Conservation (phyloP, 2,329 filamentous ascomycete species). For the Aaosphaeria arxii region DNA sequence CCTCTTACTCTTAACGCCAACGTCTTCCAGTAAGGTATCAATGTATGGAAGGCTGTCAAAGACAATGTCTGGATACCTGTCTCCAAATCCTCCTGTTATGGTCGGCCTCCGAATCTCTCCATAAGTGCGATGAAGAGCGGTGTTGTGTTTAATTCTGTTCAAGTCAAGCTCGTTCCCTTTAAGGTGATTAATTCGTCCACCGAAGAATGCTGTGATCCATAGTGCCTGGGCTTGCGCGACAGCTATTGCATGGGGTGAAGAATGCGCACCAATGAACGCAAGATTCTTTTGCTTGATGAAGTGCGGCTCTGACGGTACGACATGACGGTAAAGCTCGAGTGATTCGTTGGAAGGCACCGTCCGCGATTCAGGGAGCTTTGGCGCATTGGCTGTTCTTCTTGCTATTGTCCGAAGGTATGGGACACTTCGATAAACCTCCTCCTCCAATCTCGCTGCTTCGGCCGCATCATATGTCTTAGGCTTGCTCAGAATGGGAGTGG, state of each 20-base stretch:
- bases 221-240: slow-evolving; percentile 41
- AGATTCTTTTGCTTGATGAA: slow-evolving; percentile 29
- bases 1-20: slow-evolving; percentile 53
- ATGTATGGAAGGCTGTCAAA: slow-evolving; percentile 75
- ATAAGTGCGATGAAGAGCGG: slow-evolving; percentile 65
- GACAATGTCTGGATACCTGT: slow-evolving; percentile 64
- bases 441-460: slow-evolving; percentile 27
- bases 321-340: slow-evolving; percentile 43
- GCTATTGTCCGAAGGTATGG: slow-evolving; percentile 19
- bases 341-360: slow-evolving; percentile 13
- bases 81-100: slow-evolving; percentile 59
- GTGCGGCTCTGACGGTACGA: slow-evolving; percentile 30
- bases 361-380: slow-evolving; percentile 11
- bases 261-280: slow-evolving; percentile 38
- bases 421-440: slow-evolving; percentile 9
- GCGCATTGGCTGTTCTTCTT: slow-evolving; percentile 15
- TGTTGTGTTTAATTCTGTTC: slow-evolving; percentile 22
- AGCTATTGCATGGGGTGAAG: slow-evolving; percentile 35
- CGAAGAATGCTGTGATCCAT: slow-evolving; percentile 61
- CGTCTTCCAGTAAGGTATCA: slow-evolving; percentile 64
- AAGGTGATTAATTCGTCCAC: slow-evolving; percentile 22
- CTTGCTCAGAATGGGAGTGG: slow-evolving; percentile 47
- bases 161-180: slow-evolving; percentile 33
- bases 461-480: slow-evolving; percentile 36
- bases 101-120: slow-evolving; percentile 61